Evolutionary conservation across 371 early-diverging fungal species (phyloP).

Genomic region (Mucor sp.): DNA sequence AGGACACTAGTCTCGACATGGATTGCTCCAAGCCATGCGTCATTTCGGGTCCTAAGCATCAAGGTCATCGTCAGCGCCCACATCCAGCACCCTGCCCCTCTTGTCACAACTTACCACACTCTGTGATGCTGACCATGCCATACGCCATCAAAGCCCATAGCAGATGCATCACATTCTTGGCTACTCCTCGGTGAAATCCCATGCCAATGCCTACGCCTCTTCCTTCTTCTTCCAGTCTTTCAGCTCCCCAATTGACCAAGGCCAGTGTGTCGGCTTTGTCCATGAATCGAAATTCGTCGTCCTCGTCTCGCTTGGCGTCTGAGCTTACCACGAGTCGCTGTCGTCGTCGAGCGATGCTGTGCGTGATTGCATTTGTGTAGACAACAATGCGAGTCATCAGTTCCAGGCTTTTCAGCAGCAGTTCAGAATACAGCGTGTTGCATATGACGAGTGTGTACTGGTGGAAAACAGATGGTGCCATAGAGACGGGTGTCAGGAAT

Average conservation of each 20-base stretch:
- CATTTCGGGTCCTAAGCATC: slow-evolving; percentile 25
- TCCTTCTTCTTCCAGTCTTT: slow-evolving; percentile 48
- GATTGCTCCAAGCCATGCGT: slow-evolving; percentile 34
- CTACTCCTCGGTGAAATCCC: slow-evolving; percentile 45
- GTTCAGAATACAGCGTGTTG: slow-evolving; percentile 42
- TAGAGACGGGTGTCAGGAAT: slow-evolving; percentile 32
- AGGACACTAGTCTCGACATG: slow-evolving; percentile 40
- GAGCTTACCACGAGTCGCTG: slow-evolving; percentile 1
- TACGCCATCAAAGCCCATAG: slow-evolving; percentile 47
- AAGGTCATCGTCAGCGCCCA: background rate
- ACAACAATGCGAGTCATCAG: slow-evolving; percentile 39
- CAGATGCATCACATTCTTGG: slow-evolving; percentile 49
- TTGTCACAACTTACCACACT: slow-evolving; percentile 33
- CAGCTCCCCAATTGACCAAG: slow-evolving; percentile 41
- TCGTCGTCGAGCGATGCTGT: slow-evolving; percentile 22
- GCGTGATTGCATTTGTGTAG: slow-evolving; percentile 40
- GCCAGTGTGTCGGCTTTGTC: slow-evolving; percentile 32
- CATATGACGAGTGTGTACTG: slow-evolving; percentile 43
- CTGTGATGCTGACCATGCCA: slow-evolving; percentile 26
- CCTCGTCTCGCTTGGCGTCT: background rate
- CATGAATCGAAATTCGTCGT: slow-evolving; percentile 20
- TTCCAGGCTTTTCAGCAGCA: slow-evolving; percentile 35
- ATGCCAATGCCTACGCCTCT: slow-evolving; percentile 47
- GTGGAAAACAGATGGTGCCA: slow-evolving; percentile 40
- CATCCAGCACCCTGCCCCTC: background rate